These are phyloP conservation scores for Leishmania aethiopica DNA, from an alignment of 208 protist species.

Conservation along the genomic window DNA sequence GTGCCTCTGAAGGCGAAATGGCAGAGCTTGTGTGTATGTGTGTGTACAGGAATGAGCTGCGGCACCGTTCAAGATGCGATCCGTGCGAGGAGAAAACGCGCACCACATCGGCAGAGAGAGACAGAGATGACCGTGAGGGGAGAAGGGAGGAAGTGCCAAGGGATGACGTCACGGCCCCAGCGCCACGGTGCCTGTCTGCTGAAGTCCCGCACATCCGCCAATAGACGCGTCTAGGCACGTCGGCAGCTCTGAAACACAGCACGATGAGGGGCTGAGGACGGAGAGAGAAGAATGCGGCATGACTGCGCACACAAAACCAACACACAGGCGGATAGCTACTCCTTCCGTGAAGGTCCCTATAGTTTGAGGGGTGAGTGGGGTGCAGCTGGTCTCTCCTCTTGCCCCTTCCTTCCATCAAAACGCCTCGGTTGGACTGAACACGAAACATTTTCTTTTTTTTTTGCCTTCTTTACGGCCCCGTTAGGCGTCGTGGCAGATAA, in stretches of 20 bases:
- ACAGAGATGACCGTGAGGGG: background rate
- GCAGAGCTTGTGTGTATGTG: background rate
- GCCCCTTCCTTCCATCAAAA: background rate
- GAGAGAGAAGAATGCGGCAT: background rate
- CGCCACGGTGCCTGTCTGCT: background rate
- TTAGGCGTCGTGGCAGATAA: background rate
- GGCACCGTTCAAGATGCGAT: background rate
- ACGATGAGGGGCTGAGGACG: background rate
- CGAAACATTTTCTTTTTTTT: background rate
- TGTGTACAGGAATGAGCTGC: background rate
- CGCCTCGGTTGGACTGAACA: background rate
- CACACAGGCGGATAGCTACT: background rate
- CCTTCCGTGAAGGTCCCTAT: background rate
- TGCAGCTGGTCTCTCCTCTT: background rate
- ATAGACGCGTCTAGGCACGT: background rate
- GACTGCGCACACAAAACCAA: background rate
- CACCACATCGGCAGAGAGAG: background rate
- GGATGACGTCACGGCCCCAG: background rate
- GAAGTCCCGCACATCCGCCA: background rate
- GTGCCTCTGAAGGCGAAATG: background rate
- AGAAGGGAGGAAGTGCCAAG: background rate
- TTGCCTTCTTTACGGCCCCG: background rate
- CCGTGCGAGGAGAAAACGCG: background rate
- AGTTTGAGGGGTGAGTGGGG: background rate
- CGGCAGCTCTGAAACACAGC: background rate